These are phyloP conservation scores for Trichophyton equinum DNA, from an alignment of 2,329 filamentous ascomycete genomes.

Conservation along the genomic window DNA sequence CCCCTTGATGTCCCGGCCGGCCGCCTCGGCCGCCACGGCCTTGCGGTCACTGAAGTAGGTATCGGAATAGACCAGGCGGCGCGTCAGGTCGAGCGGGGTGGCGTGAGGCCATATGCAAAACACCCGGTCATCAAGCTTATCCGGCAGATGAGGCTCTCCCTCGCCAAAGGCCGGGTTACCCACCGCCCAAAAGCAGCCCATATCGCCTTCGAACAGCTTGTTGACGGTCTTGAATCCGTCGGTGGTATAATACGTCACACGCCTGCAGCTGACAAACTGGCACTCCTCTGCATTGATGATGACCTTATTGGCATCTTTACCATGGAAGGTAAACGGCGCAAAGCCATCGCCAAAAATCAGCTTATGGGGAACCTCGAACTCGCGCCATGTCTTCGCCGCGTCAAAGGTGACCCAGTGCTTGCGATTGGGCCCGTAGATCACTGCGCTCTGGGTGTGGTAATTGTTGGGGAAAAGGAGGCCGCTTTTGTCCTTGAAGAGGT, in stretches of 20 bases:
- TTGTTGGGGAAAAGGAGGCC: constrained; percentile 61
- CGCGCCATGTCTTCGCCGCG: constrained; percentile 65
- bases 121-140: constrained; percentile 54
- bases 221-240: constrained; percentile 68
- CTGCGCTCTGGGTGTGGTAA: constrained; percentile 65
- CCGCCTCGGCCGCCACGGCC: constrained; percentile 59
- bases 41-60: constrained; percentile 56
- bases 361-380: constrained; percentile 48
- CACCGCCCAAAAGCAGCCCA: constrained; percentile 80
- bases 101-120: constrained; percentile 51
- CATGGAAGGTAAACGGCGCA: constrained; percentile 63
- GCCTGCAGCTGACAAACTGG: constrained; percentile 49
- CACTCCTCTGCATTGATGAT: constrained; percentile 64
- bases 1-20: constrained; percentile 60
- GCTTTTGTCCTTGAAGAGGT: constrained; percentile 37
- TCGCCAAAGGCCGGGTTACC: constrained; percentile 53
- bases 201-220: constrained; percentile 53
- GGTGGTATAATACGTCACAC: constrained; percentile 59
- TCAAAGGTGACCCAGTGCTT: constrained; percentile 76
- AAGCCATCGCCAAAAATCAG: constrained; percentile 28
- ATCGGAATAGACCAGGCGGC: constrained; percentile 66
- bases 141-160: constrained; percentile 43
- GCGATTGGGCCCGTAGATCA: constrained; percentile 56
- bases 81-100: constrained; percentile 44
- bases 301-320: constrained; percentile 68